Base-by-base conservation (phyloP, 2,329 filamentous ascomycete genomes). In the Tolypocladium ovalisporum region DNA sequence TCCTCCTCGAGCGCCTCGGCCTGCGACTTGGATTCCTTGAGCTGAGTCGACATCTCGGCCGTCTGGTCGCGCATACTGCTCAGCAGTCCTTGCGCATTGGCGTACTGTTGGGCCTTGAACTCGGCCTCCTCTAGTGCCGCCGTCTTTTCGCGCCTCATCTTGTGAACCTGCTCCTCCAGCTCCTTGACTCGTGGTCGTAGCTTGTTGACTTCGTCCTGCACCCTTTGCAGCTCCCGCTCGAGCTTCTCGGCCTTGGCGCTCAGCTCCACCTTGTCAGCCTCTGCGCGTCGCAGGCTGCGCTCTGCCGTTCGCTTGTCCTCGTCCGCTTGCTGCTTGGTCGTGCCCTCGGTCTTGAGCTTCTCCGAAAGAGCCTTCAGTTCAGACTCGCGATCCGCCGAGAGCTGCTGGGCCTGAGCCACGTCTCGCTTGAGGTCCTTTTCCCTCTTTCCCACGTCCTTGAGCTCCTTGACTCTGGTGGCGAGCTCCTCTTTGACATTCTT, bases 21-120 rank as follows among this genome's bases (percentile, higher is more conserved):
- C 62, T 90, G 86, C 54, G 87, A 84, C 60, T 88, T 85, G 1
- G 89, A 84, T 72, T 99, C 94, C 71, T 94, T 96, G 72, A 97
- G 87, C 73, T 97, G 94, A 62, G 90, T 88, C 6, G 86, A 86
- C 66, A 97, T 82, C 74, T 99, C 94, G 1, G 88, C 83, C 0
- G 87, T 88, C 74, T 97, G 91, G 65, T 97, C 91, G 60, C 92
- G 89, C 90, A 97, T 94, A 68, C 89, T 96, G 65, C 86, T 87
- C 70, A 97, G 85, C 17, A 97, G 75, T 54, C 87, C 88, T 70
- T 97, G 90, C 0, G 90, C 88, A 63, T 86, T 96, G 56, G 83
- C 82, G 66, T 96, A 92, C 71, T 97, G 90, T 42, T 90, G 89
- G 2, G 84, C 82, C 76, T 94, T 96, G 59, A 96, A 80, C 56